These are phyloP conservation scores for Geranium rotundifolium DNA, from an alignment of 345 rosid species.

Conservation along the genomic window DNA sequence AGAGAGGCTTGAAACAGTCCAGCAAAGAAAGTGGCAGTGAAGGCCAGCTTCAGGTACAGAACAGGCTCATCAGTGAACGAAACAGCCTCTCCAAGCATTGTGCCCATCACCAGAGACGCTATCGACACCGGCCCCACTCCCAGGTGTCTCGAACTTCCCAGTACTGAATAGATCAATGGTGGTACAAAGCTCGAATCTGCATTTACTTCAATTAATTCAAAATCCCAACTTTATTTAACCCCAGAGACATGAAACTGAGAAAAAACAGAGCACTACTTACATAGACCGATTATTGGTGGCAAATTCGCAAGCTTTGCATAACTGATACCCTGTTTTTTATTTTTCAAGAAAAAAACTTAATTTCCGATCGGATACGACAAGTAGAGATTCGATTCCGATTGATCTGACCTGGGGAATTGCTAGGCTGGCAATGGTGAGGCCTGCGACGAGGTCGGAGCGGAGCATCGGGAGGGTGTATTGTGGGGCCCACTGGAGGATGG, in stretches of 20 bases:
- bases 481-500: conserved; percentile 74
- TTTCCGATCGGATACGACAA: too few relatives aligned
- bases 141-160: conserved; percentile 89
- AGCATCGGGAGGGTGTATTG: conserved; percentile 48
- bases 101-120: conserved; percentile 93
- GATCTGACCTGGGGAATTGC: conserved; percentile 88
- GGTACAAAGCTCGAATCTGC: conserved; percentile 99
- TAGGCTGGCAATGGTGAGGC: conserved; percentile 98
- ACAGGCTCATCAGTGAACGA: conserved; percentile 48
- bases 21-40: conserved; percentile 95
- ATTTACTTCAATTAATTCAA: neutral
- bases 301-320: conserved; percentile 97
- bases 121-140: conserved; percentile 97
- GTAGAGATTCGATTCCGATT: neutral
- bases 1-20: conserved; percentile 89
- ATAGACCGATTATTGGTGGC: conserved; percentile 87
- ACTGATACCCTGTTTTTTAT: conserved; percentile 77
- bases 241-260: conserved; percentile 1
- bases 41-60: conserved; percentile 72
- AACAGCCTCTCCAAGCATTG: conserved; percentile 76
- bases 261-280: conserved; percentile 33
- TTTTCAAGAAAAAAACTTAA: conserved; percentile 8
- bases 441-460: conserved; percentile 82
- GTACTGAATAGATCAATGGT: conserved; percentile 70
- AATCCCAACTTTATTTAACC: conserved; percentile 3